Conservation (phyloP, 2,329 filamentous ascomycete species). For the Neofusicoccum ribis region DNA sequence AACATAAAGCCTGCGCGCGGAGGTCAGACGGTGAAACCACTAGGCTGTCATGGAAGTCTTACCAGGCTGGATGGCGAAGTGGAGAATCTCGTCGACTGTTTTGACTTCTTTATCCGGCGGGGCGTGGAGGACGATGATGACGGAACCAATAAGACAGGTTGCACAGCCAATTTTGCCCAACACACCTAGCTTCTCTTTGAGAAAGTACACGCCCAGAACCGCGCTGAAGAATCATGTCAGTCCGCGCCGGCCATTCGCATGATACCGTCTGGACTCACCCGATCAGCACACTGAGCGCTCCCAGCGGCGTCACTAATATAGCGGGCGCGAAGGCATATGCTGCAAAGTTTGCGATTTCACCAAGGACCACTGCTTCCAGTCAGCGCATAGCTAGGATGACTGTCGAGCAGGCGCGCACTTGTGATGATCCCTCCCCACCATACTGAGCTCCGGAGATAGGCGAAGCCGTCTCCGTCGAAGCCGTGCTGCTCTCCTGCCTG, state of each 20-base stretch:
- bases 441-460: constrained; percentile 89
- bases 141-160: constrained; percentile 91
- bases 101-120: constrained; percentile 89
- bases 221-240: constrained; percentile 21
- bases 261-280: constrained; percentile 49
- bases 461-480: constrained; percentile 94
- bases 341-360: constrained; percentile 95
- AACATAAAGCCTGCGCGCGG: constrained; percentile 74
- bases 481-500: constrained; percentile 89
- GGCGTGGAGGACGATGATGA: constrained; percentile 96
- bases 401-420: constrained; percentile 56
- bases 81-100: constrained; percentile 87
- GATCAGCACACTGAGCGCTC: constrained; percentile 91
- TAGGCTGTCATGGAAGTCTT: constrained; percentile 25
- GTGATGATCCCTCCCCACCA: constrained; percentile 97
- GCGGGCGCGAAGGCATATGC: constrained; percentile 98
- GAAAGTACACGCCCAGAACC: constrained; percentile 90
- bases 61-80: constrained; percentile 91
- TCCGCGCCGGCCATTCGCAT: background rate
- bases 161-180: constrained; percentile 93
- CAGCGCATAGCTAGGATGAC: constrained; percentile 21
- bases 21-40: background rate
- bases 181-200: constrained; percentile 85
- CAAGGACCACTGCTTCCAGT: constrained; percentile 70
- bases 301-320: constrained; percentile 95